These are phyloP conservation scores for Theileria sp. DNA, from an alignment of 169 alveolate genomes.

Conservation along the genomic window DNA sequence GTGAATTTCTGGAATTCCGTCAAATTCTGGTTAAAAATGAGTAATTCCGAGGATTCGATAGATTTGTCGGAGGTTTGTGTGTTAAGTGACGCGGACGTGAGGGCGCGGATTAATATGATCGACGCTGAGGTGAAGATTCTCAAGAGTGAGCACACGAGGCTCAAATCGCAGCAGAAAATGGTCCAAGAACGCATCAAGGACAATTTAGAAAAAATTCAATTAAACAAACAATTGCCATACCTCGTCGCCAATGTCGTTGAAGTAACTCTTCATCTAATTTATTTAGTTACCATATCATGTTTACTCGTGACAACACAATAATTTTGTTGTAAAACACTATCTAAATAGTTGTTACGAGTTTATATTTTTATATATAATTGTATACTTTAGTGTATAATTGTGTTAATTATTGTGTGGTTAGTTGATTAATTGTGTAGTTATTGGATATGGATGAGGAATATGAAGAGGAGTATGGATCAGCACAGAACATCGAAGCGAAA, in stretches of 20 bases:
- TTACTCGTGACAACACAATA: not conserved
- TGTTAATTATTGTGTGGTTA: not conserved
- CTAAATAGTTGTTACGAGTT: too few relatives aligned
- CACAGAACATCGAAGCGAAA: constrained; percentile 47
- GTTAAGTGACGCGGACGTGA: constrained; percentile 69
- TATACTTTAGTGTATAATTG: too few relatives aligned
- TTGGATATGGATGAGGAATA: constrained; percentile 70
- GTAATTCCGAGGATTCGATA: constrained; percentile 35
- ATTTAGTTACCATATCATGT: constrained; percentile 2
- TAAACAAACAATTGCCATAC: constrained; percentile 96
- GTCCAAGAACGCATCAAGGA: constrained; percentile 87
- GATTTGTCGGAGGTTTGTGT: constrained; percentile 68
- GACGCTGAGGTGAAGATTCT: constrained; percentile 85
- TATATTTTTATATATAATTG: too few relatives aligned
- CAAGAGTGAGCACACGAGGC: constrained; percentile 86
- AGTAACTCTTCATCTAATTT: constrained; percentile 70
- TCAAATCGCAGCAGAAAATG: constrained; percentile 83
- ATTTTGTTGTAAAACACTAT: too few relatives aligned
- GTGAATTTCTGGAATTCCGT: not conserved
- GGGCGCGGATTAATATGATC: constrained; percentile 71
- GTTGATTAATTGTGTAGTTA: constrained; percentile 40
- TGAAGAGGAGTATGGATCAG: constrained; percentile 70
- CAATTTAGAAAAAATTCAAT: constrained; percentile 92
- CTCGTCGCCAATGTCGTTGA: constrained; percentile 98
- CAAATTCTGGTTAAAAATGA: constrained; percentile 1